Base-by-base conservation (phyloP, 169 alveolate genomes). In the Blepharisma undulans region DNA sequence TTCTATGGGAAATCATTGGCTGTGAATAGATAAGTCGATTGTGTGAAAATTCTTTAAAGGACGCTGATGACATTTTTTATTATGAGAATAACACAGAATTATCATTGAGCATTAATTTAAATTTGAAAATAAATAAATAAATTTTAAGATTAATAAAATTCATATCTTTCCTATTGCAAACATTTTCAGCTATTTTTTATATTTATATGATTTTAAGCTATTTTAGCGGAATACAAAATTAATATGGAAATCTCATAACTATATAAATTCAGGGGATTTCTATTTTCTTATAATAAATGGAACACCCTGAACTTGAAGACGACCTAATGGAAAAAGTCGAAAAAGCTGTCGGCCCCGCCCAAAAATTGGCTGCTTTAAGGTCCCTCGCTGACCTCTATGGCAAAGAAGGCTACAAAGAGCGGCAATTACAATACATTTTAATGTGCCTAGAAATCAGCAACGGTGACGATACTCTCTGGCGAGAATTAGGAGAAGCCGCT, bases 321-420 rank as follows among this genome's bases (percentile, higher is more conserved):
- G 77, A 22, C 27, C 76, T 82, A 21, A 22, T 36, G 25, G 89
- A 36, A 60, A 82, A 59, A n/a, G 30, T 36, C 78, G 76, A 82
- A 32, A 82, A 59, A 48, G 89, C 89, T 12, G 8, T 82, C 18
- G 89, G 89, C 10, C 89, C 89, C 8, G 77, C 77, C 7, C 89
- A 34, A 22, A 82, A 60, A 82, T 33, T 82, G 12, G 30, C 76
- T 8, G 76, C 76, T 21, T 74, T 82, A 21, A 82, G 36, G n/a
- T 25, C 33, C 14, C 77, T 82, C 6, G 22, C 27, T 7, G 78
- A 82, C 61, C n/a, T 82, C 6, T 60, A 82, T 22, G 60, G 60
- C 34, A 19, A 25, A 22, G 89, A 82, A 82, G 61, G 25, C 66
- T 33, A 33, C 27, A 82, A 4, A 21, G 77, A 82, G 89, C 77